phyloP scores from a whole-genome alignment of 768 basidiomycete genomes.

The Cystofilobasidium ferigula region DNA sequence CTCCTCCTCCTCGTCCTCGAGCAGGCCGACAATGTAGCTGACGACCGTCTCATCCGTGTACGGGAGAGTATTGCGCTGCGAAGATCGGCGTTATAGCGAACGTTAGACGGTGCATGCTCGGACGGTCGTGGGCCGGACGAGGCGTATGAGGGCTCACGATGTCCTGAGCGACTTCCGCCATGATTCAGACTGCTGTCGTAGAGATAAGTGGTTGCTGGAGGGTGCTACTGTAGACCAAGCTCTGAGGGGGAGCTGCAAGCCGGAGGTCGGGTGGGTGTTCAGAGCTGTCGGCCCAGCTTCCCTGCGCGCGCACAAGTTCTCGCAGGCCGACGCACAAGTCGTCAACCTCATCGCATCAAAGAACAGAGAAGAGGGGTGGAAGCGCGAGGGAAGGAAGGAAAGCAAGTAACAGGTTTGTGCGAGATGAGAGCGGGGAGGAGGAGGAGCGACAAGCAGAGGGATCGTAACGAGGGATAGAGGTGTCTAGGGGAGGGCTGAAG shows the following conservation, averaged over 20 bases:
- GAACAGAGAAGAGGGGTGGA: background rate
- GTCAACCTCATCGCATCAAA: background rate
- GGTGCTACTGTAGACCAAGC: too few relatives aligned
- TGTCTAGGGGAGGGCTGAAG: too few relatives aligned
- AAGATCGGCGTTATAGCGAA: background rate
- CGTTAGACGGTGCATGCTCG: background rate
- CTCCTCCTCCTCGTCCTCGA: conserved; percentile 79
- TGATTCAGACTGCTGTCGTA: too few relatives aligned
- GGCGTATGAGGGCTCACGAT: conserved; percentile 8
- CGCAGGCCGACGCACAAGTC: too few relatives aligned
- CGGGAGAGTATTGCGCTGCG: conserved; percentile 31
- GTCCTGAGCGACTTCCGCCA: conserved; percentile 23
- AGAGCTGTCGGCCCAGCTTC: too few relatives aligned
- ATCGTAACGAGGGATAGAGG: too few relatives aligned
- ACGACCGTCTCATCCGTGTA: conserved; percentile 72
- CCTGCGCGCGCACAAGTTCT: too few relatives aligned
- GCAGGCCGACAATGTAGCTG: conserved; percentile 73
- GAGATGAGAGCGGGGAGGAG: too few relatives aligned
- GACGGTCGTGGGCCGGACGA: background rate
- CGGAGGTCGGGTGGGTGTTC: too few relatives aligned
- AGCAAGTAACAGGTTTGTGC: background rate
- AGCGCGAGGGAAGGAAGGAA: background rate
- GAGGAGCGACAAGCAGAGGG: too few relatives aligned
- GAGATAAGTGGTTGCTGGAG: too few relatives aligned
- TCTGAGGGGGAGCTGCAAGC: too few relatives aligned